Evolutionary conservation across 1,284 basidiomycete genomes (phyloP), one percentile per base, ranked within the genome.

Genomic region (Ustilago xerochloae): DNA sequence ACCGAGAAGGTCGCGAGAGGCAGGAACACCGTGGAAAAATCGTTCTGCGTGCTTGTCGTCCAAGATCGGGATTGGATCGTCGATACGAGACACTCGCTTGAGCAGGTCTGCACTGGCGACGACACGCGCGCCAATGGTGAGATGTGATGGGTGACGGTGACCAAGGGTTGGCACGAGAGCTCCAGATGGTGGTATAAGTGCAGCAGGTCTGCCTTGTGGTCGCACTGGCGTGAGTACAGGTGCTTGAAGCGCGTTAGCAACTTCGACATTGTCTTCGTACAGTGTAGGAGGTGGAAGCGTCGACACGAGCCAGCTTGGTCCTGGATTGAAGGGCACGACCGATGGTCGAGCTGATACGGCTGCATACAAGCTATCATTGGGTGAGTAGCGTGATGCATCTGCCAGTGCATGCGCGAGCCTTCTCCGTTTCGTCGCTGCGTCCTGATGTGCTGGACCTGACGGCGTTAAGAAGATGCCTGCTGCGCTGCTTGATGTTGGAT

Each of bases 31-130:
- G 54, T 83, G 80, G 67, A 79, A 83, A 58, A 83, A 81, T 6
- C 79, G 80, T 54, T 83, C 81, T 3, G 80, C 79, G 39, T 74
- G 75, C 52, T 75, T 74, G 58, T 81, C 80, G 72, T 83, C 81
- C 43, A 81, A 39, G 45, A 83, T 60, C 1, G 81, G 77, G 6
- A 75, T 52, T 10, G 81, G 81, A 36, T 83, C 81, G 26, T 63
- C 57, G 29, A 52, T 68, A 2, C 81, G 70, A n/a, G 77, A 74
- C 8, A 81, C 65, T 12, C 75, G 71, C 24, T 75, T 74, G 43
- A 75, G 75, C 18, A 81, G 62, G 13, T 74, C 71, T 4, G 70
- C 65, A 10, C 63, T 64, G 16, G 71, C 64, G 7, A 82, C 70
- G 12, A 78, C 64, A 8, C 80, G 77, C 4, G 75, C 68, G 13